Evolutionary conservation across 2,329 filamentous ascomycete genomes (phyloP).

Genomic region (Phaeomoniella chlamydospora): DNA sequence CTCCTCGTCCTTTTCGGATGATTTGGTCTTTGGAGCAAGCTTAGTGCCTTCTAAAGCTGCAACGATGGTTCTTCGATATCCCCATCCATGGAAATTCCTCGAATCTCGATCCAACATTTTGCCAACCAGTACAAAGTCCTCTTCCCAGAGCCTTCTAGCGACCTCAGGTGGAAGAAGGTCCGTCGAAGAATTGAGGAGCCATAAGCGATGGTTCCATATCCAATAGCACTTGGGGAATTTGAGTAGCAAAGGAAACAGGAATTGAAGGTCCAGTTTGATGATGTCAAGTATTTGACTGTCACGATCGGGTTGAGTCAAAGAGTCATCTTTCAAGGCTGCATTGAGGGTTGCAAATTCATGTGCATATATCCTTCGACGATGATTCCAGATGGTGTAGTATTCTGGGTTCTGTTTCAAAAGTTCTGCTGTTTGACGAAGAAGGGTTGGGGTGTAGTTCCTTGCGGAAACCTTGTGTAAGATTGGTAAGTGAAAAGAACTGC

Average conservation of each 20-base stretch:
- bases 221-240: constrained; percentile 96
- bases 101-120: constrained; percentile 82
- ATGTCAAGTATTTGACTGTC: constrained; percentile 30
- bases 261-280: constrained; percentile 60
- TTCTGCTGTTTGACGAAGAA: constrained; percentile 27
- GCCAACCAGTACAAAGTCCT: constrained; percentile 65
- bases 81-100: constrained; percentile 95
- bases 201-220: constrained; percentile 94
- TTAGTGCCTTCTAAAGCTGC: constrained; percentile 51
- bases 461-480: constrained; percentile 25
- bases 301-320: constrained; percentile 12
- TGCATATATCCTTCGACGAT: constrained; percentile 45
- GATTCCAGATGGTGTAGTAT: constrained; percentile 34
- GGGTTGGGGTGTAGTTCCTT: constrained; percentile 25
- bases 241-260: constrained; percentile 70
- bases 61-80: constrained; percentile 70
- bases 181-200: constrained; percentile 64
- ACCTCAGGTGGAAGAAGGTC: constrained; percentile 39
- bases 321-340: constrained; percentile 8
- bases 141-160: constrained; percentile 61
- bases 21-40: constrained; percentile 11
- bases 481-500: too few species aligned
- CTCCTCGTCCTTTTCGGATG: neutral
- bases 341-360: constrained; percentile 11
- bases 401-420: constrained; percentile 30